Evolutionary conservation across 352 stramenopile genomes (phyloP), one percentile per base, ranked within the genome.

Genomic region (Phytopythium oedochilum): DNA sequence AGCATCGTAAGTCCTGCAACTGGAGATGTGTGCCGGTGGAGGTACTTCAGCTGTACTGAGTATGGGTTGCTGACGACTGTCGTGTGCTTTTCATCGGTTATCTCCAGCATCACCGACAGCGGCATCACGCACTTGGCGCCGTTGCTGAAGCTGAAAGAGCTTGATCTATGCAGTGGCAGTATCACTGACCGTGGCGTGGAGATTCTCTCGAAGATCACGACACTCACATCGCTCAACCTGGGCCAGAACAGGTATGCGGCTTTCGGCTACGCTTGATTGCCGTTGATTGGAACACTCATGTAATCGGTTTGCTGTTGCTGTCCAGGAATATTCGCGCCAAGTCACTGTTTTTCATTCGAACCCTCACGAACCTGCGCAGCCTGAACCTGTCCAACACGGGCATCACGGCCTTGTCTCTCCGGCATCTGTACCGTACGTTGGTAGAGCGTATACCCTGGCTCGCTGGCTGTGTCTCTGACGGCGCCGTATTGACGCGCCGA

Each of bases 301-400:
- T 15, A 5, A 17, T 15, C 25, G 22, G 15, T 1, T 31, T 42
- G 0, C 10, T 36, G n/a, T 23, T 18, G 5, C 3, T 15, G 39
- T 20, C 10, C 55, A 92, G 82, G 71, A 80, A 87, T 59, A 88
- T 92, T 39, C 74, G 77, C 15, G 63, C 71, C 54, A 89, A 88
- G 64, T 86, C 73, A 15, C 50, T 90, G 20, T 74, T 77, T 53
- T 71, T 71, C 59, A 64, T 92, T 5, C 78, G 71, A 28, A 67
- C 75, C 28, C 63, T 92, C 26, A 83, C 75, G 17, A 43, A 73
- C 52, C 57, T 92, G 20, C 76, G 71, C 51, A 77, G 70, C 34
- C 62, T 93, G 54, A 93, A 93, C 61, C 65, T 93, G 47, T 91
- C 80, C 9, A 86, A 89, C 59, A 93, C 83, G 9, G 70, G 65